phyloP scores from a whole-genome alignment of 495 filamentous ascomycete species.

The Lentithecium fluviatile region DNA sequence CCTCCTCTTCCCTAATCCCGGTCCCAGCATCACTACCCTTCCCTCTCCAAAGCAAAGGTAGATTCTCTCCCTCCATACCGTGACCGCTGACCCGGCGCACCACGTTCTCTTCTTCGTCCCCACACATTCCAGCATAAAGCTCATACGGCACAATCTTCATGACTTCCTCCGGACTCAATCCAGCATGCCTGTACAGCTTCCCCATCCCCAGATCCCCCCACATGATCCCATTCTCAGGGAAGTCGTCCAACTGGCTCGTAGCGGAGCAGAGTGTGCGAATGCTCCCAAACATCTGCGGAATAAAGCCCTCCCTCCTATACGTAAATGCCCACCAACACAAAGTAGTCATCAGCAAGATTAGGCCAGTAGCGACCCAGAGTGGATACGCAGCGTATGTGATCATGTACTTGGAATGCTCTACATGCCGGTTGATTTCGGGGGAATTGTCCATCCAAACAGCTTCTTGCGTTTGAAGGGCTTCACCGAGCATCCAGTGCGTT shows the following conservation, averaged over 20 bases:
- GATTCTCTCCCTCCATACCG: not conserved
- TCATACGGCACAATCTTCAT: constrained; percentile 22
- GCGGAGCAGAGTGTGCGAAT: constrained; percentile 25
- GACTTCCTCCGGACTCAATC: constrained; percentile 22
- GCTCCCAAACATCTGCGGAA: constrained; percentile 33
- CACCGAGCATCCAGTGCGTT: constrained; percentile 34
- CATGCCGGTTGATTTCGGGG: not conserved
- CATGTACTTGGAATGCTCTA: constrained; percentile 30
- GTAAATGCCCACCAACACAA: constrained; percentile 33
- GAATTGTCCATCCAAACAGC: constrained; percentile 19
- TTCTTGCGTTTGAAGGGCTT: constrained; percentile 30
- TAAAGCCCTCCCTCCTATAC: constrained; percentile 33
- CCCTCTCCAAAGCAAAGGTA: not conserved
- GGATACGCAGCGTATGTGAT: constrained; percentile 33
- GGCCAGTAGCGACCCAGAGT: constrained; percentile 24
- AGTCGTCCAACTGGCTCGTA: constrained; percentile 26
- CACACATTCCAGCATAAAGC: constrained; percentile 20
- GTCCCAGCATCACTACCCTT: too few relatives aligned
- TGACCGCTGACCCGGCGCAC: too few relatives aligned
- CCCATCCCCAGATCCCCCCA: constrained; percentile 33
- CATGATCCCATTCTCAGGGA: constrained; percentile 17
- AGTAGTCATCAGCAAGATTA: constrained; percentile 29
- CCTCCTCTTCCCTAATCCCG: too few relatives aligned
- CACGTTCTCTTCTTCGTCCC: not conserved
- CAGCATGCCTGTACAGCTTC: constrained; percentile 28